phyloP scores from a whole-genome alignment of 2,329 filamentous ascomycete species.

The Monosporascus sp. region DNA sequence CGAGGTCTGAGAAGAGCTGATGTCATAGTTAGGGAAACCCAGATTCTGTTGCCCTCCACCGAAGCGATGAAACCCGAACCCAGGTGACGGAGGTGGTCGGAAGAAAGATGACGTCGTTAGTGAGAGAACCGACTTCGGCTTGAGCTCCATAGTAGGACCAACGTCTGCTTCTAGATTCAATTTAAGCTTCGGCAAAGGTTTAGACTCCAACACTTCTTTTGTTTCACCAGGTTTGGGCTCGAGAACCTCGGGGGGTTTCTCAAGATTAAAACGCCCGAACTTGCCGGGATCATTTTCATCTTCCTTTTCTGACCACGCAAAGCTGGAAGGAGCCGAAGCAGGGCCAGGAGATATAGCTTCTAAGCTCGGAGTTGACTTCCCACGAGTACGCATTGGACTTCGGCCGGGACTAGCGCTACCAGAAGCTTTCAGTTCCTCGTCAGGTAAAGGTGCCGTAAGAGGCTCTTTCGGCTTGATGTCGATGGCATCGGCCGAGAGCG shows the following conservation, averaged over 20 bases:
- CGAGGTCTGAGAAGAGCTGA: conserved; percentile 19
- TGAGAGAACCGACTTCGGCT: conserved; percentile 11
- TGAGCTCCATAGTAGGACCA: neutral
- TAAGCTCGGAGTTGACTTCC: conserved; percentile 46
- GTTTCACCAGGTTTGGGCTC: conserved; percentile 4
- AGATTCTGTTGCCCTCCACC: conserved; percentile 30
- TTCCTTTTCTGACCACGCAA: conserved; percentile 51
- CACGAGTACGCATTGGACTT: conserved; percentile 42
- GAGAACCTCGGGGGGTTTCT: conserved; percentile 28
- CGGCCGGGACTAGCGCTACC: conserved; percentile 36
- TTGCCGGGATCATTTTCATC: conserved; percentile 35
- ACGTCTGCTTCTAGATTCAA: neutral
- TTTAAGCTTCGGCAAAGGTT: neutral
- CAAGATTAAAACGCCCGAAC: conserved; percentile 35
- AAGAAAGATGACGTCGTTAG: conserved; percentile 24
- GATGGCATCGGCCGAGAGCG: conserved; percentile 54
- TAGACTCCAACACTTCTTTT: conserved; percentile 25
- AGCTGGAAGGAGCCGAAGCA: conserved; percentile 60
- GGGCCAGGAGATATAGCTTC: conserved; percentile 55
- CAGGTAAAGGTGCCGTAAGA: conserved; percentile 54
- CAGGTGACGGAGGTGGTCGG: conserved; percentile 30
- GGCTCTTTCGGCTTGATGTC: conserved; percentile 49
- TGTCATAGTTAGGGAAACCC: conserved; percentile 36
- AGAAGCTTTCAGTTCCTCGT: conserved; percentile 42
- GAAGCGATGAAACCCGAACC: conserved; percentile 36